Evolutionary conservation across 768 basidiomycete species (phyloP).

Genomic region (Mycena albidolilacea): DNA sequence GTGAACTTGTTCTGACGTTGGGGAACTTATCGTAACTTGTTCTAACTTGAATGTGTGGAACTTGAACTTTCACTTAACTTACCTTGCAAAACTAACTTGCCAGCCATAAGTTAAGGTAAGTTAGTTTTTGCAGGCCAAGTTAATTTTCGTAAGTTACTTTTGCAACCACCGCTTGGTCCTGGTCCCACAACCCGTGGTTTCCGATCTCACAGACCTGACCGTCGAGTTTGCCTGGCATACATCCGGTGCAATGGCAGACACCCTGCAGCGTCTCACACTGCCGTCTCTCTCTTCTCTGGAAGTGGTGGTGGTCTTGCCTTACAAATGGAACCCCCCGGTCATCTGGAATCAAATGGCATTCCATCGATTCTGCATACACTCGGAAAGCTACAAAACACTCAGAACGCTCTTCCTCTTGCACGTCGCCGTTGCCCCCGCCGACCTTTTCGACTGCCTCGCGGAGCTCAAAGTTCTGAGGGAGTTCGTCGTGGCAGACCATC

Average conservation of each 20-base stretch:
- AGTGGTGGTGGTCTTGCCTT: neutral
- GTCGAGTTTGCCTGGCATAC: constrained; percentile 5
- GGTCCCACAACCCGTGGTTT: neutral
- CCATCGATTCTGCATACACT: constrained; percentile 15
- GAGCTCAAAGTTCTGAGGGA: constrained; percentile 1
- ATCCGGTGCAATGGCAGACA: neutral
- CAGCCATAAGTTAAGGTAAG: too few species aligned
- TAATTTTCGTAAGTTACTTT: too few species aligned
- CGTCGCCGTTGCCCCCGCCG: neutral
- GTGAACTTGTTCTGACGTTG: too few species aligned
- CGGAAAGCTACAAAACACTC: constrained; percentile 12
- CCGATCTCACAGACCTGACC: constrained; percentile 9
- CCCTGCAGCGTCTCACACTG: constrained; percentile 10
- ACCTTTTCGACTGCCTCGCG: constrained; percentile 15
- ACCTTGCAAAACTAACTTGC: too few species aligned
- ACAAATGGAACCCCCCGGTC: constrained; percentile 9
- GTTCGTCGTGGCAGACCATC: constrained; percentile 32
- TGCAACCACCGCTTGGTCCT: too few species aligned
- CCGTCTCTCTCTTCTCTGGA: constrained; percentile 15
- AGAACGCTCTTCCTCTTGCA: constrained; percentile 29
- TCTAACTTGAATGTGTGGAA: too few species aligned
- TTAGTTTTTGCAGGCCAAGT: too few species aligned
- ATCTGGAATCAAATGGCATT: constrained; percentile 25
- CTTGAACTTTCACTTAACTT: too few species aligned
- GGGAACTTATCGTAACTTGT: too few species aligned